A percentile compares a stretch with the other conserved stretches of the same genome.
Conservation (phyloP, 306 rosid genomes). For the Sindora glabra region DNA sequence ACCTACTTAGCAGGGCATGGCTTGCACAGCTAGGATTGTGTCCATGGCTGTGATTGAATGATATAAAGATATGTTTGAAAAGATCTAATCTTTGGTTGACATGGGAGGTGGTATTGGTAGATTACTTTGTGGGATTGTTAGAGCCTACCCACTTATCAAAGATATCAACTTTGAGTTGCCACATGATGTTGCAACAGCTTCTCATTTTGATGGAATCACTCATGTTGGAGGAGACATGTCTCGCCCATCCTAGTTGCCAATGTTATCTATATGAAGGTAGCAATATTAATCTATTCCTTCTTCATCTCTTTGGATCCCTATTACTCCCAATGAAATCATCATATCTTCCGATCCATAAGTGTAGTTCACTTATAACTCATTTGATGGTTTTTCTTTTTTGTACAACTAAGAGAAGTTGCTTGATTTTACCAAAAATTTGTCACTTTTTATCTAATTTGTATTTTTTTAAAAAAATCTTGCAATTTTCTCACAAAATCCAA, state of each 20-base stretch:
- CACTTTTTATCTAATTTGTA: no score
- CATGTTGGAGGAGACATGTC: conserved; percentile 53
- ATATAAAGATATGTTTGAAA: conserved; percentile 26
- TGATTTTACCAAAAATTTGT: no score
- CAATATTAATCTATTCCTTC: not conserved
- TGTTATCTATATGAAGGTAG: conserved; percentile 42
- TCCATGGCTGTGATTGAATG: conserved; percentile 27
- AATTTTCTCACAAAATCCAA: no score
- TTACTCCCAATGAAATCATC: no score
- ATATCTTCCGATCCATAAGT: no score
- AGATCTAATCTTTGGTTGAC: conserved; percentile 32
- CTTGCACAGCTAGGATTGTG: conserved; percentile 27
- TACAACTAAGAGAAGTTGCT: no score
- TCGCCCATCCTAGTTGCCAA: conserved; percentile 27
- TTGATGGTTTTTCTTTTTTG: no score
- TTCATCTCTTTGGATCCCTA: no score
- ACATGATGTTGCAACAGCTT: conserved; percentile 33
- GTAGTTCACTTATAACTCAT: no score
- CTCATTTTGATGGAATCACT: conserved; percentile 22
- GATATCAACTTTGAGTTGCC: conserved; percentile 40
- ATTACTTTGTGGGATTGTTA: conserved; percentile 34
- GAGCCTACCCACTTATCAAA: conserved; percentile 35
- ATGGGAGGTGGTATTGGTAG: conserved; percentile 44
- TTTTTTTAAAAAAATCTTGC: no score
- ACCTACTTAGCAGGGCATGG: conserved; percentile 33